Evolutionary conservation across 2,329 filamentous ascomycete species (phyloP), one percentile per base, ranked within the genome.

Genomic region (Claviceps citrina): DNA sequence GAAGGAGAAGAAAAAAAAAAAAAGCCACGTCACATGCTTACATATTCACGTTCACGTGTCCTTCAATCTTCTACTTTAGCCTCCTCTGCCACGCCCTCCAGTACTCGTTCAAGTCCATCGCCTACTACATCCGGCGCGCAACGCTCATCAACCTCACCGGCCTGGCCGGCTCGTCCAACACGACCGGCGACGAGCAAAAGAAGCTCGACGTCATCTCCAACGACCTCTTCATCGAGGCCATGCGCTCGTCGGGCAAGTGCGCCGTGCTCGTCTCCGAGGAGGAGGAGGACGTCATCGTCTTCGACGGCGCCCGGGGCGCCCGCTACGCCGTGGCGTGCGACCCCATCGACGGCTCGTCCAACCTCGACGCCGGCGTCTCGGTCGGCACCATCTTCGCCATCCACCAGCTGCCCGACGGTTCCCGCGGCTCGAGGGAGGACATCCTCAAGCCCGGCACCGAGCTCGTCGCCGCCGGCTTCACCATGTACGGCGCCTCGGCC

Each of bases 131-230:
- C 63, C 87, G 89, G 54, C 81, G 91, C 61, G 86, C 89, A 27
- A 89, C 85, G 19, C 70, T 98, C 48, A 89, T 96, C 67, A 94
- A 94, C 70, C 76, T 98, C 46, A 93, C 85, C 39, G 91, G 91
- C 45, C 78, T 98, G 36, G 91, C 91, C 46, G 91, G 91, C 44
- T 91, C 89, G 44, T 84, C 86, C 49, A 98, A 98, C 66, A 84
- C 73, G 40, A 96, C 91, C 3, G 91, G 91, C 49, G 91, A 98
- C 62, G 91, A 96, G 60, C 91, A 98, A 63, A 98, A 98, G 77
- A 98, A 98, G 69, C 84, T 98, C 46, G 91, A 98, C 60, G 89
- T 98, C 44, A 96, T 98, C 58, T 89, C 87, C 60, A 96, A 98
- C 61, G 91, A 98, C 60, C 73, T 98, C 53, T 98, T 98, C 68